Evolutionary conservation across 1,139 yeast genomes (phyloP), one percentile per base, ranked within the genome.

Genomic region (Candida sanyaensis): DNA sequence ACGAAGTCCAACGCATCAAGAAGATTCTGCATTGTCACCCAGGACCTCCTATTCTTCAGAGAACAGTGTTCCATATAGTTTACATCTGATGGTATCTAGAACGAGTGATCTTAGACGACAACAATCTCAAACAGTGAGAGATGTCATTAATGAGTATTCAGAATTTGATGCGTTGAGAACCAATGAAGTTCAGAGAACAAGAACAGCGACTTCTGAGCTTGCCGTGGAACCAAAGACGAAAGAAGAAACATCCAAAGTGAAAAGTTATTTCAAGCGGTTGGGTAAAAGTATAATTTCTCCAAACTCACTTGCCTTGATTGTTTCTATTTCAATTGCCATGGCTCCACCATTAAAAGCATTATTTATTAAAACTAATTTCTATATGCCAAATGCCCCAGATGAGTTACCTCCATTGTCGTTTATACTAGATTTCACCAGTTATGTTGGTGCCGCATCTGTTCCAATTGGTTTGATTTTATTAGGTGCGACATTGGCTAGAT

Each of bases 361-460:
- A 30, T 92, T 92, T 63, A 90, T 88, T 5, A 46, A 52, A 6
- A 49, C 65, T 2, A 63, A 64, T 45, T 50, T 53, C 30, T 55
- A 66, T 44, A 63, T 71, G 5, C 84, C 78, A 2, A 62, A 77
- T 47, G 97, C 97, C 0, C 97, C 98, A 0, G 98, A 92, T 65
- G 75, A 76, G 4, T 77, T 77, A 52, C 97, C 97, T 0, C 90
- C 96, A 1, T 72, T 92, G 42, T 88, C 91, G 27, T 92, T 92
- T 57, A 50, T 91, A 9, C 86, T 92, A 80, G 97, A 92, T 62
- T 82, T 84, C 53, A 75, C 93, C 1, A 63, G 81, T 13, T 92
- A 92, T 62, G 71, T 92, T 2, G 97, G 97, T 1, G 83, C 83
- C 2, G 97, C 97, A 0, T 83, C 90, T 30, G 97, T 92, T 30